These are phyloP conservation scores for Brassica hybrid DNA, from an alignment of 441 rosid genomes.

Conservation along the genomic window DNA sequence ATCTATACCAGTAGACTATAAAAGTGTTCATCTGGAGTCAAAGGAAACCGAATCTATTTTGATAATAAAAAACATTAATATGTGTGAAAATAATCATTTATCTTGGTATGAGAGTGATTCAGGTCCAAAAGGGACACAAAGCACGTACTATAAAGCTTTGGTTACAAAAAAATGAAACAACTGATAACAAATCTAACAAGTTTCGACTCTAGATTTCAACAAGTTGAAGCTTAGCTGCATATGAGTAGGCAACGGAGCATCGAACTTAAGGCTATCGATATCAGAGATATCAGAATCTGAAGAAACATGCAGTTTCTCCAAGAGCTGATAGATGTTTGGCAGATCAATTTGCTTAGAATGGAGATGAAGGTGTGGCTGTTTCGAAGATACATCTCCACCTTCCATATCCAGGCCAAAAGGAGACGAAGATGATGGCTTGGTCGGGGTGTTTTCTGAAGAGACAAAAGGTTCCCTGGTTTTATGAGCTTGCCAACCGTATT, in stretches of 20 bases:
- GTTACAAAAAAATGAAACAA: neutral
- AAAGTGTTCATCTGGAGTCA: neutral
- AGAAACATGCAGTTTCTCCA: constrained; percentile 46
- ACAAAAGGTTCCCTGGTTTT: constrained; percentile 44
- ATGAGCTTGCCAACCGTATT: constrained; percentile 91
- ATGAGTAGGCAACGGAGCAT: constrained; percentile 82
- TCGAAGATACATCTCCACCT: constrained; percentile 70
- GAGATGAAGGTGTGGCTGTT: constrained; percentile 84
- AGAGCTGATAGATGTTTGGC: constrained; percentile 68
- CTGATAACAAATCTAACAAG: constrained; percentile 9
- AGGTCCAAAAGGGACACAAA: constrained; percentile 1
- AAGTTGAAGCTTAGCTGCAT: constrained; percentile 82
- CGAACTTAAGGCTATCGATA: constrained; percentile 57
- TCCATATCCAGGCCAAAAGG: constrained; percentile 76
- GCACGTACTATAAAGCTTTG: neutral
- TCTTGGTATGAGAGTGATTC: constrained; percentile 19
- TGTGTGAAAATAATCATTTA: neutral
- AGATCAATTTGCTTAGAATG: constrained; percentile 80
- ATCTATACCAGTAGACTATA: constrained; percentile 5
- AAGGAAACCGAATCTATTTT: constrained; percentile 8
- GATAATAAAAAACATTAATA: neutral
- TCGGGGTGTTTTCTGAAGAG: constrained; percentile 34
- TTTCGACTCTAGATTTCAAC: constrained; percentile 47
- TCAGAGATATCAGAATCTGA: constrained; percentile 55
- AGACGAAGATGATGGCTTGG: constrained; percentile 37